Percentiles rank a stretch among this genome's conserved stretches.
Evolutionary conservation across 2,329 filamentous ascomycete genomes (phyloP).

Genomic region (Teratosphaeria viscida): DNA sequence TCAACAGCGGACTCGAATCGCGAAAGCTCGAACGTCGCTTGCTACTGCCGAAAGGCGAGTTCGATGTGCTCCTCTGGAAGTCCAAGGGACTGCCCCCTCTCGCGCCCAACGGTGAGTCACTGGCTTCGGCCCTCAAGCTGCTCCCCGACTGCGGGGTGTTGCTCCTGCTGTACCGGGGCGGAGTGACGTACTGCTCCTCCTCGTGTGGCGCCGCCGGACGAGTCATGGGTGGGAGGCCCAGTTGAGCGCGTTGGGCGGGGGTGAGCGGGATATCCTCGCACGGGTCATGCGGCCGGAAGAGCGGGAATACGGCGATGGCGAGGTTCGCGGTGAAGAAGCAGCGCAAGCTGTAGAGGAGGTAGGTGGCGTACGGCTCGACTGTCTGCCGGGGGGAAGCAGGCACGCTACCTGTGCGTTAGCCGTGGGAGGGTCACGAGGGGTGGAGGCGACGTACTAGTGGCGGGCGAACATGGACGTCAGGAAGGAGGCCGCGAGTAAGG

Average conservation of each 20-base stretch:
- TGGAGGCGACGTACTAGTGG: conserved; percentile 9
- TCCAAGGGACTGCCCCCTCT: conserved; percentile 5
- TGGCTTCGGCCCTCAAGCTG: conserved; percentile 20
- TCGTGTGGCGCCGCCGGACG: conserved; percentile 56
- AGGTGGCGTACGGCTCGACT: conserved; percentile 22
- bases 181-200: conserved; percentile 66
- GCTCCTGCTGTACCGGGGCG: conserved; percentile 74
- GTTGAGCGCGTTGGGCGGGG: conserved; percentile 71
- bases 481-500: conserved; percentile 42
- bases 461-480: conserved; percentile 31
- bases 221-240: conserved; percentile 63
- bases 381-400: conserved; percentile 10
- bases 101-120: conserved; percentile 32
- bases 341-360: conserved; percentile 40
- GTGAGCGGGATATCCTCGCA: conserved; percentile 85
- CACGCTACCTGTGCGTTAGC: conserved; percentile 2
- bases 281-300: conserved; percentile 62
- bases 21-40: conserved; percentile 55
- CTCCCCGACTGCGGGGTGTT: conserved; percentile 54
- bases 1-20: conserved; percentile 37
- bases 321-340: conserved; percentile 55
- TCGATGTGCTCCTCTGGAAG: background rate
- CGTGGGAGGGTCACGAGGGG: background rate
- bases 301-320: conserved; percentile 56
- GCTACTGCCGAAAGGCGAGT: conserved; percentile 11